A percentile compares a stretch with the other conserved stretches of the same genome.
Conservation (phyloP, 441 rosid genomes). For the Rhodomyrtus psidioides region DNA sequence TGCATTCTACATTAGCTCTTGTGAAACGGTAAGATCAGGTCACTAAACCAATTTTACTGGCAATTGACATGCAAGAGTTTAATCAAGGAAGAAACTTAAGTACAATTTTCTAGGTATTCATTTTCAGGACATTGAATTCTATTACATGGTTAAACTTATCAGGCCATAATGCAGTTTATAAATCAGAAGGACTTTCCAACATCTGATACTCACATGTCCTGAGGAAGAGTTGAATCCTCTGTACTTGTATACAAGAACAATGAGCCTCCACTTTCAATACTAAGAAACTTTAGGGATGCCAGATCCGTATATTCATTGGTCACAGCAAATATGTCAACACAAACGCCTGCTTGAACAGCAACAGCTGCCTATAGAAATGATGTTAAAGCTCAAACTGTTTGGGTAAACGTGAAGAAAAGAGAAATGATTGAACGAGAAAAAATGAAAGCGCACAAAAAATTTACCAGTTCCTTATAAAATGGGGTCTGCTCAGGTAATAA, state of each 20-base stretch:
- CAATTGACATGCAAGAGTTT: neutral
- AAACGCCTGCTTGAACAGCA: constrained; percentile 98
- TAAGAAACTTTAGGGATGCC: constrained; percentile 95
- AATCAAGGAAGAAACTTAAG: neutral
- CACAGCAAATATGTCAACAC: constrained; percentile 88
- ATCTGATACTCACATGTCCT: constrained; percentile 77
- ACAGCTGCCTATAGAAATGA: constrained; percentile 76
- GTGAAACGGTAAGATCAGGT: neutral
- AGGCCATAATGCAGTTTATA: neutral
- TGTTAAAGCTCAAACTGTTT: constrained; percentile 27
- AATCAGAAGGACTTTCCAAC: neutral
- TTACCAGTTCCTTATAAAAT: constrained; percentile 91
- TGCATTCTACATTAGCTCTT: neutral
- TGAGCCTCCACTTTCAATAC: constrained; percentile 97
- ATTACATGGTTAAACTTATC: neutral
- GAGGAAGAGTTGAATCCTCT: constrained; percentile 98
- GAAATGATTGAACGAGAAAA: neutral
- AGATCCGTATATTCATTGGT: constrained; percentile 97
- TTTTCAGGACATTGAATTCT: neutral
- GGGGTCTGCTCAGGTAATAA: constrained; percentile 98
- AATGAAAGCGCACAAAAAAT: constrained; percentile 12
- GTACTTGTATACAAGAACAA: constrained; percentile 78
- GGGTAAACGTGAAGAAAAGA: constrained; percentile 5
- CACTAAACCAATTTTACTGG: neutral
- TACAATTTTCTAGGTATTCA: neutral